phyloP scores from a whole-genome alignment of 192 early-diverging fungal species.

The Allomyces macrogynus region DNA sequence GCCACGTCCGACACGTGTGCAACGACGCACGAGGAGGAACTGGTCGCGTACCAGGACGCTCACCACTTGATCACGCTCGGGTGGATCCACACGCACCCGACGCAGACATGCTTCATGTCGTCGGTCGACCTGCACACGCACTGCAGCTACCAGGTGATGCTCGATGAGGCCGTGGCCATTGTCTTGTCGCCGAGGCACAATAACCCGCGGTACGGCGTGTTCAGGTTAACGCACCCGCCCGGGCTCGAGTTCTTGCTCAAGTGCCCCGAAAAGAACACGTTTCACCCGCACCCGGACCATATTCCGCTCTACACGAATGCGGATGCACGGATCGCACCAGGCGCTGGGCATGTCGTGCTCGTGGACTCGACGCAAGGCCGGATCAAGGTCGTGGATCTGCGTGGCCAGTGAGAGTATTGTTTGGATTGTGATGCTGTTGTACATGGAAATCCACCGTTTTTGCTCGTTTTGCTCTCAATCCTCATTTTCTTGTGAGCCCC shows the following conservation, averaged over 20 bases:
- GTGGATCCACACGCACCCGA: conserved; percentile 86
- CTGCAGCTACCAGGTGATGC: conserved; percentile 70
- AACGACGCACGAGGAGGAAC: conserved; percentile 62
- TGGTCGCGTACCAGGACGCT: conserved; percentile 54
- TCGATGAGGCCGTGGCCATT: conserved; percentile 83
- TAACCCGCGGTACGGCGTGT: conserved; percentile 43
- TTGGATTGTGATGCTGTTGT: too few species aligned
- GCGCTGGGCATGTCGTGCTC: conserved; percentile 12
- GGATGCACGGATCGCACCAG: conserved; percentile 10
- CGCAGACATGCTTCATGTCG: conserved; percentile 86
- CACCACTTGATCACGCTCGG: conserved; percentile 62
- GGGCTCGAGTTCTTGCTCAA: conserved; percentile 57
- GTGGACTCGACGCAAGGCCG: conserved; percentile 6
- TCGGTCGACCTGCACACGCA: conserved; percentile 85
- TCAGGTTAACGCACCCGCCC: conserved; percentile 66
- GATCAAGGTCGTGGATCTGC: conserved; percentile 15
- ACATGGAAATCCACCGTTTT: too few species aligned
- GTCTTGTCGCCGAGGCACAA: conserved; percentile 56
- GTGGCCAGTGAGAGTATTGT: conserved; percentile 5
- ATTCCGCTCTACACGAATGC: conserved; percentile 29
- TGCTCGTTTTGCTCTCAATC: too few species aligned
- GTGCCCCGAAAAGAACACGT: conserved; percentile 43
- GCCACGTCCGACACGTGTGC: conserved; percentile 70
- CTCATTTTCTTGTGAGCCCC: too few species aligned
- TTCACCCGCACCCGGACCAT: conserved; percentile 63